Conservation (phyloP, 768 basidiomycete species). For the Lactarius quietus region DNA sequence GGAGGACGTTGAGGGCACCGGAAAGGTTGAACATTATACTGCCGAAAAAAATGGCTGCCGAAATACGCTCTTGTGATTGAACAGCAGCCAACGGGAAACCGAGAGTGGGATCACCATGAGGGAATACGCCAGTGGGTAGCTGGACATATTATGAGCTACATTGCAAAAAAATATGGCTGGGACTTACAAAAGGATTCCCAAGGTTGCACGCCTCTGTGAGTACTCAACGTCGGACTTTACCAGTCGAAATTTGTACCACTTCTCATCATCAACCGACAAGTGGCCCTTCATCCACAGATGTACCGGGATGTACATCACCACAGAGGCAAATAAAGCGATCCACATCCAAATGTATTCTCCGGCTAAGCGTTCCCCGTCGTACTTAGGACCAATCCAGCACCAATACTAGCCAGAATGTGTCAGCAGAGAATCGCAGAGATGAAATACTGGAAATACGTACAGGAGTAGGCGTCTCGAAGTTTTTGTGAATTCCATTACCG, state of each 20-base stretch:
- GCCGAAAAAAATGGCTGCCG: constrained; percentile 35
- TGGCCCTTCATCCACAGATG: constrained; percentile 38
- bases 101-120: constrained; percentile 41
- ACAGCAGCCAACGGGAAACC: constrained; percentile 40
- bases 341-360: constrained; percentile 49
- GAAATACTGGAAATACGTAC: constrained; percentile 19
- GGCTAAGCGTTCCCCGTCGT: constrained; percentile 33
- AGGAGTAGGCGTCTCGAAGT: constrained; percentile 37
- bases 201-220: constrained; percentile 9
- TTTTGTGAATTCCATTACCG: constrained; percentile 23
- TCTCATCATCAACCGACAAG: constrained; percentile 31
- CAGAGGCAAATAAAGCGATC: constrained; percentile 37
- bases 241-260: constrained; percentile 36
- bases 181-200: constrained; percentile 32
- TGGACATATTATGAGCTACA: constrained; percentile 12
- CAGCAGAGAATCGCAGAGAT: neutral
- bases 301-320: constrained; percentile 35
- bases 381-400: constrained; percentile 43
- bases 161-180: neutral
- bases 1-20: constrained; percentile 40
- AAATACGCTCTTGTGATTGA: constrained; percentile 27
- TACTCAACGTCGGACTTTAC: constrained; percentile 14
- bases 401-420: constrained; percentile 31
- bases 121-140: constrained; percentile 41
- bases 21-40: constrained; percentile 36